These are phyloP conservation scores for Colletotrichum cordylinicola DNA, from an alignment of 2,329 filamentous ascomycete genomes.

Conservation along the genomic window DNA sequence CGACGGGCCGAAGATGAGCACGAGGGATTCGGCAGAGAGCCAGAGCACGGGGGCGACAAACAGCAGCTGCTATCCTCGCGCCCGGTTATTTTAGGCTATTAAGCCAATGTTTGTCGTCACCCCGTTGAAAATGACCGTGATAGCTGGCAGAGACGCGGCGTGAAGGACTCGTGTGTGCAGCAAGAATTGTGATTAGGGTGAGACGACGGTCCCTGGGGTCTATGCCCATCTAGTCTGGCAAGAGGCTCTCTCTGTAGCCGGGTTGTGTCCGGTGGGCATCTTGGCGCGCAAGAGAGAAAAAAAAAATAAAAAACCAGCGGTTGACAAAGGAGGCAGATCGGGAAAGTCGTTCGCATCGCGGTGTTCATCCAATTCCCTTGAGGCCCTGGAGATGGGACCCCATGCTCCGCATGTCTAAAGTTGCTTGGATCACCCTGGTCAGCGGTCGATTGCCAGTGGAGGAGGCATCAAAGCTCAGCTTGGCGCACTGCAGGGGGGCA, in stretches of 20 bases:
- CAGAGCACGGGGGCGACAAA: not conserved
- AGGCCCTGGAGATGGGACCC: not conserved
- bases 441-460: not conserved
- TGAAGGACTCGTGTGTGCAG: not conserved
- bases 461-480: not conserved
- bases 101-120: not conserved
- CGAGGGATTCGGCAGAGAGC: not conserved
- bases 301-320: not conserved
- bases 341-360: conserved; percentile 4
- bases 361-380: not conserved
- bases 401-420: not conserved
- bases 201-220: not conserved
- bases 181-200: not conserved
- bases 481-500: not conserved
- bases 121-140: not conserved
- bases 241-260: not conserved
- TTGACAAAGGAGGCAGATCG: not conserved
- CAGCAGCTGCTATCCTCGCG: not conserved
- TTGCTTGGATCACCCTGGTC: not conserved
- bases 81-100: not conserved
- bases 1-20: not conserved
- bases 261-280: not conserved
- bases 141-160: not conserved
- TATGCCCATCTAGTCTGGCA: not conserved
- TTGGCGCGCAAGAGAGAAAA: not conserved